Evolutionary conservation across 768 basidiomycete genomes (phyloP), one percentile per base, ranked within the genome.

Genomic region (Pholiota microspora): DNA sequence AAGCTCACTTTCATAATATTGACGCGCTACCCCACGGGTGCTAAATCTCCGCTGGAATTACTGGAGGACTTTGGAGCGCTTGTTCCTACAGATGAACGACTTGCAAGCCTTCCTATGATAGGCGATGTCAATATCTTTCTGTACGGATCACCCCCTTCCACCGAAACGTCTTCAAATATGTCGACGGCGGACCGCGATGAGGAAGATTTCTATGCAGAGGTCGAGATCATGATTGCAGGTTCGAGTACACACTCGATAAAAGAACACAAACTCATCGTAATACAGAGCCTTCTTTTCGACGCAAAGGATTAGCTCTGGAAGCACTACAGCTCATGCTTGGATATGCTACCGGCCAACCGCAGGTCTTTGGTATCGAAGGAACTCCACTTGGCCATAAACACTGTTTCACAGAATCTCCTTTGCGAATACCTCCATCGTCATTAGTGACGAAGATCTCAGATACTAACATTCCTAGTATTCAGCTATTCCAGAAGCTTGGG

Each of bases 181-280:
- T 71, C 71, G 24, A 69, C 61, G 1, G 65, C 64, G 0, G 70
- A 71, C 2, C 57, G 56, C 3, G 64, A 67, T 0, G 70, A 72
- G 5, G 71, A 76, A 21, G 75, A 71, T 29, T 79, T 82, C 52
- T 86, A 93, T 58, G 90, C 83, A 2, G 95, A 98, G 64, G 81
- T 85, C 24, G 93, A 96, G 67, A 85, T 96, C 56, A 98, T 96
- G 94, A 88, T 96, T 56, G 93, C 94, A 62, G 89, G 91, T 86
- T 57, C 53, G 73, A 32, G 51, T 31, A 9, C 15, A 45, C 16
- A n/a, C 21, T 29, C 25, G 7, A 2, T 18, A 21, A 32, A 3
- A 48, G n/a, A 32, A 12, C 10, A 8, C 9, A 15, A 44, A 51
- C 36, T 21, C 15, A 23, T 13, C 23, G n/a, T 1, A 21, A n/a